Evolutionary conservation across 1,139 yeast species (phyloP), one percentile per base, ranked within the genome.

Genomic region (Yamadazyma conglobata): DNA sequence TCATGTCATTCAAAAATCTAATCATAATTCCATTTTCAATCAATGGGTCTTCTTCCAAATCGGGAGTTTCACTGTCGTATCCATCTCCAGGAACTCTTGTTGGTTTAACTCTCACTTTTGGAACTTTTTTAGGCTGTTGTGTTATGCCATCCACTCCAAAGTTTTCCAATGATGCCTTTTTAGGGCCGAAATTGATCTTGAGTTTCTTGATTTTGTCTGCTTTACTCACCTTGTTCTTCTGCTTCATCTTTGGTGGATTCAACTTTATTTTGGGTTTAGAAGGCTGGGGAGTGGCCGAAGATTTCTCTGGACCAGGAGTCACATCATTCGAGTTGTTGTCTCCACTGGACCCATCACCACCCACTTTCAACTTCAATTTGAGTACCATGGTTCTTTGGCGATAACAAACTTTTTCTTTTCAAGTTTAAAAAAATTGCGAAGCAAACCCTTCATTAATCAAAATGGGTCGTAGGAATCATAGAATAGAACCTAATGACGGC

Each of bases 61-160:
- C 97, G 1, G 96, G 95, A 8, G 95, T 97, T 48, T 91, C 98
- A 1, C 96, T 84, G 52, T 91, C 98, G 55, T 91, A 91, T 0
- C 97, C 97, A 46, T 89, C 96, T 1, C 96, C 96, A 0, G 95
- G 94, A 7, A 83, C 71, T 43, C 95, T 62, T 0, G 86, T 81
- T 0, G 95, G 94, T 48, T 86, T 87, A 34, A 89, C 79, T 39
- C 93, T 63, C 32, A 87, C 79, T 26, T 79, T 64, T 0, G 91
- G 89, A 0, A 78, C 64, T 24, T 43, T 45, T 18, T 35, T 41
- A n/a, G 30, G 43, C 6, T 46, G 38, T 12, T 33, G 38, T 4
- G 42, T 33, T 2, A 40, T 31, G 4, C 40, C 38, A 15, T 46
- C 43, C 10, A 27, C 35, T 5, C 31, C 32, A 6, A 37, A 24